Base-by-base conservation (phyloP, 441 rosid genomes). In the Jatropha multifida region DNA sequence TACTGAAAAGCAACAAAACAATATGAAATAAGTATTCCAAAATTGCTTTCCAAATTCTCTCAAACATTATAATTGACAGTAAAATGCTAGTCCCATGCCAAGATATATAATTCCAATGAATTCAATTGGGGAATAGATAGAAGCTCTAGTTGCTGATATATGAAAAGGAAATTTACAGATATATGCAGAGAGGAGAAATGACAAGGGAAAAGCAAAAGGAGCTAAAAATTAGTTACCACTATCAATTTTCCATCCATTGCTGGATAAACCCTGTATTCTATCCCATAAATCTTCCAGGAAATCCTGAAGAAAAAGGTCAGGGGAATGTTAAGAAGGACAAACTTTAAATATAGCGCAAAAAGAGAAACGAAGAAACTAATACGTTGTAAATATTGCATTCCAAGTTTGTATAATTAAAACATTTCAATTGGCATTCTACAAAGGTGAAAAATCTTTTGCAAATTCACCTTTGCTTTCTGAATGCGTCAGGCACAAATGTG, bases 271-370 rank as follows among this genome's bases (percentile, higher is more conserved):
- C 82, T 94, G 97, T 83, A 90, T 86, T 71, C 94, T 87, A 74
- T 68, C 90, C 95, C 92, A 94, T 61, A 96, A 81, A 86, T 93
- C 99, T 88, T 96, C 99, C 92, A 96, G 84, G 77, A 94, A 92
- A 81, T 96, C 98, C 99, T 96, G 87, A 79, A 72, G 26, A 56
- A 66, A 77, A 49, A 74, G 15, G 17, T 58, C 56, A 3, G 23
- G 10, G 55, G 23, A 64, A 59, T 26, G 51, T 71, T 72, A 46
- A 75, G 66, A 18, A 23, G 56, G 38, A 55, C 74, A 38, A 63
- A 20, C 12, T 59, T 37, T 54, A n/a, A 46, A 12, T 17, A 8
- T 15, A 54, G 48, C 32, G 46, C 49, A 71, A 44, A 74, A 44
- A 73, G 32, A 68, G 65, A 27, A 41, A 52, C 8, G 9, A 44